Conservation (phyloP, 1,284 basidiomycete species). For the Taiwanofungus camphoratus region DNA sequence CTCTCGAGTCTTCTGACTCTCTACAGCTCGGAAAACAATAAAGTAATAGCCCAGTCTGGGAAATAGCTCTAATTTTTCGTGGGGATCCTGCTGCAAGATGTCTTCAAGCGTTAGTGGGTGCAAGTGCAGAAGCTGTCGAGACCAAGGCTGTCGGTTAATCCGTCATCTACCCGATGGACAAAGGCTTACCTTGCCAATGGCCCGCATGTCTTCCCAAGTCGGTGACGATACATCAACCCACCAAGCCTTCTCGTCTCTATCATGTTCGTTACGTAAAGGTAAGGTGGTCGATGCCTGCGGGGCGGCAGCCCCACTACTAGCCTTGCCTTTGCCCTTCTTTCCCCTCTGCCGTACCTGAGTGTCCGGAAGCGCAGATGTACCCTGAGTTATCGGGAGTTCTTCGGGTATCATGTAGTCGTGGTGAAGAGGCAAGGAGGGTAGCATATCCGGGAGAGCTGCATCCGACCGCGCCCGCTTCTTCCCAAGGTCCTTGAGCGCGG, state of each 20-base stretch:
- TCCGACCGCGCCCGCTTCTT: slow-evolving; percentile 19
- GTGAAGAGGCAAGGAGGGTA: slow-evolving; percentile 15
- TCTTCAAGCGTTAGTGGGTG: slow-evolving; percentile 95
- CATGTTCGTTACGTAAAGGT: not conserved
- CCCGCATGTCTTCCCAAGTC: slow-evolving; percentile 85
- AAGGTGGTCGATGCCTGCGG: slow-evolving; percentile 1
- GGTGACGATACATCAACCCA: slow-evolving; percentile 92
- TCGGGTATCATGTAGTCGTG: slow-evolving; percentile 36
- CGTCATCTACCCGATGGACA: not conserved
- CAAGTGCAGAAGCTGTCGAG: slow-evolving; percentile 71
- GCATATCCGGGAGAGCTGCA: slow-evolving; percentile 7
- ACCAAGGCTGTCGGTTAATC: not conserved
- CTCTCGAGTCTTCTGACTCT: slow-evolving; percentile 44
- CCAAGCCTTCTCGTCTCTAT: slow-evolving; percentile 52
- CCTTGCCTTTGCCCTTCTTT: slow-evolving; percentile 34
- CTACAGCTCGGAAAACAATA: slow-evolving; percentile 83
- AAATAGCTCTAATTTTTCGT: slow-evolving; percentile 91
- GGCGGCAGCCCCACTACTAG: not conserved
- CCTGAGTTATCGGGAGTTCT: slow-evolving; percentile 3
- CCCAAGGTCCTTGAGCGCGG: slow-evolving; percentile 37
- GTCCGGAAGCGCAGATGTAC: slow-evolving; percentile 1
- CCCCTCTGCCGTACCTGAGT: slow-evolving; percentile 18
- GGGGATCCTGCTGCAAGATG: slow-evolving; percentile 89
- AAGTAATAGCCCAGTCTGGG: slow-evolving; percentile 92
- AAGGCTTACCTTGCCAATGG: slow-evolving; percentile 71